Evolutionary conservation across 352 stramenopile genomes (phyloP).

Genomic region (Pythium dissotocum): DNA sequence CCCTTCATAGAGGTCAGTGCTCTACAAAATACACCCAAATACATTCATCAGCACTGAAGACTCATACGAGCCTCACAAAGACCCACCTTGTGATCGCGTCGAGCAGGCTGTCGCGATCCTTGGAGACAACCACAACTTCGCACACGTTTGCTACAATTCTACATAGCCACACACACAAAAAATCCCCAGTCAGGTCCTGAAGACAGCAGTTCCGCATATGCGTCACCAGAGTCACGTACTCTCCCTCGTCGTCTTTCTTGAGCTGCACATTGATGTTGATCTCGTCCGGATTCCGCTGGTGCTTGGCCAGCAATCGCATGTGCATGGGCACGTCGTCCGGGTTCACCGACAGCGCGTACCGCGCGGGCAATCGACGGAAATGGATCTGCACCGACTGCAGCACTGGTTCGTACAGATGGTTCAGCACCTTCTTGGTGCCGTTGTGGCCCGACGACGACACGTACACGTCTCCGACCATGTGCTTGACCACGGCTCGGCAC

Average conservation of each 20-base stretch:
- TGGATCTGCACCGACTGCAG: slow-evolving; percentile 82
- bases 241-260: slow-evolving; percentile 86
- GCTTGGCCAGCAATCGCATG: slow-evolving; percentile 82
- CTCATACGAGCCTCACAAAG: neutral
- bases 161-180: neutral
- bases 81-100: slow-evolving; percentile 69
- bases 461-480: slow-evolving; percentile 89
- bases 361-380: slow-evolving; percentile 76
- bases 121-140: slow-evolving; percentile 80
- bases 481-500: slow-evolving; percentile 85
- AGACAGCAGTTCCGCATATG: no score
- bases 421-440: slow-evolving; percentile 76
- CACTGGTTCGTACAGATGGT: slow-evolving; percentile 87
- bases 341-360: slow-evolving; percentile 84
- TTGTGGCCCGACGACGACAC: slow-evolving; percentile 67
- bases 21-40: slow-evolving; percentile 20
- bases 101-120: slow-evolving; percentile 76
- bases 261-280: slow-evolving; percentile 84
- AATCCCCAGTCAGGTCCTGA: neutral
- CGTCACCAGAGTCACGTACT: slow-evolving; percentile 40
- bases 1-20: slow-evolving; percentile 82
- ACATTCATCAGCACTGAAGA: neutral
- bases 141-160: slow-evolving; percentile 79
- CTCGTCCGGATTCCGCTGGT: slow-evolving; percentile 76
- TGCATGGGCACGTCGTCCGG: slow-evolving; percentile 87